Evolutionary conservation across 2,329 filamentous ascomycete genomes (phyloP), one percentile per base, ranked within the genome.

Genomic region (Pseudocercospora fuligena): DNA sequence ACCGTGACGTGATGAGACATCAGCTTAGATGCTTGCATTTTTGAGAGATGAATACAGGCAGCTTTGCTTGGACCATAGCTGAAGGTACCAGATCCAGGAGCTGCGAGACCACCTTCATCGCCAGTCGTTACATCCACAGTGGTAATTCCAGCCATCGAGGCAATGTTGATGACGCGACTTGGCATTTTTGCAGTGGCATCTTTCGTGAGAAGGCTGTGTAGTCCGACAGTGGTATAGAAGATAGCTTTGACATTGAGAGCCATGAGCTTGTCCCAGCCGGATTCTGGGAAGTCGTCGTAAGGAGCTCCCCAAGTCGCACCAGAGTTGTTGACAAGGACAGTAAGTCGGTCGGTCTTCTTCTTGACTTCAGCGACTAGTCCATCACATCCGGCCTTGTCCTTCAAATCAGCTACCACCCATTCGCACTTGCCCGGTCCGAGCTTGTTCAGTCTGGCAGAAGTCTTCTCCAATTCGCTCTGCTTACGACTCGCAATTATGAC

Each of bases 251-350:
- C 75, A 62, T 77, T 77, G 5, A 77, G 66, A 2, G 74, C 71
- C 69, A 86, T 84, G 23, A 88, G 78, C 69, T 87, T 85, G 69
- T 86, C 85, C 84, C 85, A 88, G 47, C 83, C 86, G 56, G 81
- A 79, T 68, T 86, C 85, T 0, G 85, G 85, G 71, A 86, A 88
- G 74, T 87, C 81, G 66, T 86, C 84, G 73, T 87, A 87, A 29
- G 85, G 82, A 27, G 82, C 86, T 9, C 85, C 86, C 75, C 76
- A 77, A 7, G 75, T 75, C 0, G 82, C 80, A 1, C 82, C 82
- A 1, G 82, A 82, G 66, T 84, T 83, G 73, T 82, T 82, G 56
- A 83, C 72, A 12, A 84, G 75, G 25, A 83, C 80, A 66, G 78
- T 80, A n/a, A 84, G 73, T 62, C 79, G 78, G 69, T 81, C 80